These are phyloP conservation scores for Brassica rapa DNA, from an alignment of 345 rosid genomes.

Conservation along the genomic window DNA sequence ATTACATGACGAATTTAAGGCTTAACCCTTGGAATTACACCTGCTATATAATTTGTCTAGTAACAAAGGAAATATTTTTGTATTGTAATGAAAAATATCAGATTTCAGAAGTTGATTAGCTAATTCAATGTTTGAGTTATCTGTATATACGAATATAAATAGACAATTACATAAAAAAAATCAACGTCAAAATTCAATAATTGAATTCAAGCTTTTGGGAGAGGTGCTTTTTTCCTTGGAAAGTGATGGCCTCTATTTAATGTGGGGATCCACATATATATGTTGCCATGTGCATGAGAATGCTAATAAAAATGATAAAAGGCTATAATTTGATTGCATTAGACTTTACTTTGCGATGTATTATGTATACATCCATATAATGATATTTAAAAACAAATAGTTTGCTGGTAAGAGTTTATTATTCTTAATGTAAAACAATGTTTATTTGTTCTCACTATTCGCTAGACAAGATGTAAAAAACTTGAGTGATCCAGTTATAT, in stretches of 20 bases:
- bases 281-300: conserved; percentile 39
- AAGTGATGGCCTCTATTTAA: conserved; percentile 39
- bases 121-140: background rate
- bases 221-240: conserved; percentile 30
- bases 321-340: conserved; percentile 16
- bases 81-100: background rate
- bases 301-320: conserved; percentile 33
- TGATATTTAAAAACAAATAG: background rate
- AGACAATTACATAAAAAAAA: background rate
- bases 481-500: background rate
- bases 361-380: conserved; percentile 10
- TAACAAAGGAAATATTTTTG: background rate
- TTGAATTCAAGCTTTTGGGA: conserved; percentile 29
- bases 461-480: background rate
- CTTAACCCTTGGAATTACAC: background rate
- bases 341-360: conserved; percentile 10
- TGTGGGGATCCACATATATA: conserved; percentile 40
- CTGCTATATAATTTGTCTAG: background rate
- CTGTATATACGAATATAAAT: background rate
- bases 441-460: background rate
- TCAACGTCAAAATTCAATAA: conserved; percentile 23
- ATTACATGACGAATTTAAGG: background rate
- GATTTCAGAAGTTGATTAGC: background rate
- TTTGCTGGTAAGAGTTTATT: background rate
- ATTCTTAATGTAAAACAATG: background rate